phyloP scores from a whole-genome alignment of 2,329 filamentous ascomycete species.

The Claviceps pazoutovae region DNA sequence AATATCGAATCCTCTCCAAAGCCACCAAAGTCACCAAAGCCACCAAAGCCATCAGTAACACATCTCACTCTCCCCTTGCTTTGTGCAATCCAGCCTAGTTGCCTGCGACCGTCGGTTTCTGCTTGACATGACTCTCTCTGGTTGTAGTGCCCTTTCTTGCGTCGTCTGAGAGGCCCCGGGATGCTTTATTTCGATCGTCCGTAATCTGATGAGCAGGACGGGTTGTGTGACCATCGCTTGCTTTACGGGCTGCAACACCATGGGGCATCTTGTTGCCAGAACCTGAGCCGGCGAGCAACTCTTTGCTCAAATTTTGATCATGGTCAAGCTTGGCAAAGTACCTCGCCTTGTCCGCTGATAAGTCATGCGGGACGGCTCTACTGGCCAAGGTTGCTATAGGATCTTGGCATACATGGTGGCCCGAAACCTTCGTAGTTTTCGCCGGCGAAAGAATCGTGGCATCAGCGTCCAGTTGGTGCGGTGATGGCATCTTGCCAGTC shows the following conservation, averaged over 20 bases:
- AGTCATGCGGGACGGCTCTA: not conserved
- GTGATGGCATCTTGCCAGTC: not conserved
- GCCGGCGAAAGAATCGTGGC: not conserved
- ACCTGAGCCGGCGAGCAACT: constrained; percentile 1
- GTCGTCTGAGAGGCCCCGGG: not conserved
- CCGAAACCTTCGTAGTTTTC: not conserved
- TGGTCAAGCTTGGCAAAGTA: not conserved
- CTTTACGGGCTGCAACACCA: constrained; percentile 4
- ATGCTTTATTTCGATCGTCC: constrained; percentile 1
- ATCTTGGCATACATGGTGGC: constrained; percentile 7
- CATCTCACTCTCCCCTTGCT: not conserved
- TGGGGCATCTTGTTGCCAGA: not conserved
- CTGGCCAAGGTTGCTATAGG: not conserved
- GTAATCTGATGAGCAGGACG: constrained; percentile 2
- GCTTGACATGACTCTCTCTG: not conserved
- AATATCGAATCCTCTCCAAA: not conserved
- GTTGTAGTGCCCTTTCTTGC: not conserved
- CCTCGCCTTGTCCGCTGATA: constrained; percentile 2
- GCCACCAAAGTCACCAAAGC: not conserved
- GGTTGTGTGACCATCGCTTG: not conserved
- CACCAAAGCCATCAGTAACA: too few relatives aligned
- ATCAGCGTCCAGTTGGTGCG: constrained; percentile 7
- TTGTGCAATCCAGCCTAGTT: not conserved
- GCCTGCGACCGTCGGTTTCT: not conserved
- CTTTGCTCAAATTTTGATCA: constrained; percentile 4